These are phyloP conservation scores for Tuber magnatum DNA, from an alignment of 495 filamentous ascomycete genomes.

Conservation along the genomic window DNA sequence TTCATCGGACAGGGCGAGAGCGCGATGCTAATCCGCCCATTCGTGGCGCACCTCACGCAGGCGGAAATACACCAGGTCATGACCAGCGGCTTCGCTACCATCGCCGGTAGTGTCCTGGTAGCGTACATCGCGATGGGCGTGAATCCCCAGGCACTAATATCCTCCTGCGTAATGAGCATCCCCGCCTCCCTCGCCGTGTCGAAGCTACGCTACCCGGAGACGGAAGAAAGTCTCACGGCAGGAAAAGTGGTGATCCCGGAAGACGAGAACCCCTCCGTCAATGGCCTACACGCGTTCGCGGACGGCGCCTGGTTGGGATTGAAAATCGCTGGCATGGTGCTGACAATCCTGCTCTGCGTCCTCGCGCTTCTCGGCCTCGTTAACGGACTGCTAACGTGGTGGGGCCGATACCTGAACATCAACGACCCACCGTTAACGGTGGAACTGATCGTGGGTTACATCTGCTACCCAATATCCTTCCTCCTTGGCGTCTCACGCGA, in stretches of 20 bases:
- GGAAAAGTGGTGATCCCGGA: constrained; percentile 72
- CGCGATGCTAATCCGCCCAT: constrained; percentile 83
- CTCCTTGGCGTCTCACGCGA: constrained; percentile 73
- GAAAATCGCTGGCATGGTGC: constrained; percentile 81
- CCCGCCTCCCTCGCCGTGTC: constrained; percentile 78
- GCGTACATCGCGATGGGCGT: constrained; percentile 74
- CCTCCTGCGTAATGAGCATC: constrained; percentile 88
- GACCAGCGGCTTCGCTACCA: constrained; percentile 62
- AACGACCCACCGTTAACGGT: constrained; percentile 61
- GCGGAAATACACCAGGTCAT: constrained; percentile 88
- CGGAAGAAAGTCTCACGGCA: constrained; percentile 72
- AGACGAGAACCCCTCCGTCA: constrained; percentile 60
- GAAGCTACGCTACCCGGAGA: constrained; percentile 82
- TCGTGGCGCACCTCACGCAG: constrained; percentile 69
- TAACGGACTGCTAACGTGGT: constrained; percentile 79
- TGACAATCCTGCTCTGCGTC: constrained; percentile 71
- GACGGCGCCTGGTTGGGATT: constrained; percentile 82
- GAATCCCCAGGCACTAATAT: constrained; percentile 77
- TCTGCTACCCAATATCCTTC: constrained; percentile 79
- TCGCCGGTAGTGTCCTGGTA: constrained; percentile 66
- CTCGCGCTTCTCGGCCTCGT: constrained; percentile 69
- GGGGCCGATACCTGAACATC: constrained; percentile 76
- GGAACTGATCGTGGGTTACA: constrained; percentile 69
- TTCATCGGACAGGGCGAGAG: constrained; percentile 94
- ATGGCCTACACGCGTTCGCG: constrained; percentile 76